Evolutionary conservation across 192 early-diverging fungal genomes (phyloP).

Genomic region (Gaertneriomyces semiglobifer): DNA sequence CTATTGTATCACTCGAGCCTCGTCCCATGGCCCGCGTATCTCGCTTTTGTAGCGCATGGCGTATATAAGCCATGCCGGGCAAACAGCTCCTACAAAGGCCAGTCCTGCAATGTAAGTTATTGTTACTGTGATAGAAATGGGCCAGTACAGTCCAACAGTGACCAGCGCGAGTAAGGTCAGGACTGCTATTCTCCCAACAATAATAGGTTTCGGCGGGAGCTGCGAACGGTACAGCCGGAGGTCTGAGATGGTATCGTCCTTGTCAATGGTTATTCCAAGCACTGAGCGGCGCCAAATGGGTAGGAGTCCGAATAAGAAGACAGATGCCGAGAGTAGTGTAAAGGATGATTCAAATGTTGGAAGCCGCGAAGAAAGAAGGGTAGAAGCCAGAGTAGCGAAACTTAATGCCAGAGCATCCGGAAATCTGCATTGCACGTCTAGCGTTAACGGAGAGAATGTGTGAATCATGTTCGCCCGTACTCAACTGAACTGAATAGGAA

Average conservation of each 20-base stretch:
- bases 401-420: conserved; percentile 96
- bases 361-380: conserved; percentile 84
- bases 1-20: conserved; percentile 55
- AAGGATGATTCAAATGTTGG: conserved; percentile 81
- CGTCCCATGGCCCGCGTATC: conserved; percentile 97
- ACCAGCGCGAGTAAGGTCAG: conserved; percentile 16
- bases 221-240: no score
- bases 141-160: conserved; percentile 8
- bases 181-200: neutral
- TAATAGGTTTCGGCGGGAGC: no score
- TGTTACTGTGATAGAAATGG: conserved; percentile 47
- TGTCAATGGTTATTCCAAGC: no score
- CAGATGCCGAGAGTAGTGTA: conserved; percentile 79
- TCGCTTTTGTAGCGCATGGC: conserved; percentile 96
- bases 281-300: conserved; percentile 79
- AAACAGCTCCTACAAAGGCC: conserved; percentile 76
- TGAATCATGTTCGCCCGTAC: no score
- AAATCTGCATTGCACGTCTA: conserved; percentile 46
- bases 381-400: conserved; percentile 90
- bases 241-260: no score
- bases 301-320: conserved; percentile 92
- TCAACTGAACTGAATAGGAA: no score
- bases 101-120: conserved; percentile 60
- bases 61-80: conserved; percentile 87
- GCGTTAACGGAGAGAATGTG: no score